Conservation (phyloP, 257 asterid genomes). For the Galeopsis tetrahit region DNA sequence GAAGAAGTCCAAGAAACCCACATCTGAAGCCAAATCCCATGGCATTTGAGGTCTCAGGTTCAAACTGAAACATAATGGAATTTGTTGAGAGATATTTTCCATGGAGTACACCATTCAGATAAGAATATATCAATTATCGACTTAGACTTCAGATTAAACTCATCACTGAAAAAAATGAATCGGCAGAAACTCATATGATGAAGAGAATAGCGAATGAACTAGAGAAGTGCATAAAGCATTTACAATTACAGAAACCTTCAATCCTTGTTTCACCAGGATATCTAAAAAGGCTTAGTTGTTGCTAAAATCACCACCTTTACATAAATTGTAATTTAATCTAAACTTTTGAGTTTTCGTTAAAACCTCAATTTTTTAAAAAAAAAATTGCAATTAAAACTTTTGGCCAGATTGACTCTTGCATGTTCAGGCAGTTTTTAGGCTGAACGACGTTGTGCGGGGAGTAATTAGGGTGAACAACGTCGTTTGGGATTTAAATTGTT, state of each 20-base stretch:
- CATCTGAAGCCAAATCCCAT: constrained; percentile 99
- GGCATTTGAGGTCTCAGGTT: constrained; percentile 96
- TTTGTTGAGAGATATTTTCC: constrained; percentile 19
- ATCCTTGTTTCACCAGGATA: background rate
- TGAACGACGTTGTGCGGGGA: too few relatives aligned
- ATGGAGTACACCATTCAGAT: constrained; percentile 18
- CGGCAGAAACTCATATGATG: background rate
- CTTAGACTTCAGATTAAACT: constrained; percentile 13
- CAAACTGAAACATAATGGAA: constrained; percentile 61
- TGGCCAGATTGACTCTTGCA: too few relatives aligned
- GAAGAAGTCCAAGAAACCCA: constrained; percentile 98
- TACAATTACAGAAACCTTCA: constrained; percentile 25
- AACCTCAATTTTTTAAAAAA: too few relatives aligned
- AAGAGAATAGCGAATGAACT: constrained; percentile 17
- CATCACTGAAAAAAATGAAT: constrained; percentile 20
- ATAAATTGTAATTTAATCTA: too few relatives aligned
- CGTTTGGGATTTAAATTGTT: too few relatives aligned
- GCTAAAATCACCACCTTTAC: too few relatives aligned
- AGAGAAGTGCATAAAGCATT: constrained; percentile 8
- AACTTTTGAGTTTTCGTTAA: too few relatives aligned
- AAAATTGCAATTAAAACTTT: too few relatives aligned
- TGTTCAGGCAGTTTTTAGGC: too few relatives aligned
- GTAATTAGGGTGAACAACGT: too few relatives aligned
- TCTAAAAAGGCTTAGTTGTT: too few relatives aligned
- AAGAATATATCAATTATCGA: constrained; percentile 18